These are phyloP conservation scores for Nidularia pulvinata DNA, from an alignment of 768 basidiomycete species.

Conservation along the genomic window DNA sequence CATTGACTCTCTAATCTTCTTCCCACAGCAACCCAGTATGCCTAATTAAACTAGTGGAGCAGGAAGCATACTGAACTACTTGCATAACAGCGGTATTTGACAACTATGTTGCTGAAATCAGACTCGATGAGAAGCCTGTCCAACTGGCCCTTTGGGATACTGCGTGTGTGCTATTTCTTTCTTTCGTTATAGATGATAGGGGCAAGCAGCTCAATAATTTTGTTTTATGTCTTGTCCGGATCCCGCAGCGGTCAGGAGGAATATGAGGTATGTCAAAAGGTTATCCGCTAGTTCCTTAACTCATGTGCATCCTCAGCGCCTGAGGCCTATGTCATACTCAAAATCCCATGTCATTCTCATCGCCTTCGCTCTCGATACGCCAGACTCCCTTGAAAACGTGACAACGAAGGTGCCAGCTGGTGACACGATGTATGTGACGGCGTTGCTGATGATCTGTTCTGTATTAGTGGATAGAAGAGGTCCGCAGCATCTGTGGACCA, in stretches of 20 bases:
- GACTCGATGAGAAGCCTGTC: constrained; percentile 96
- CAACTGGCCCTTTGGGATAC: constrained; percentile 99
- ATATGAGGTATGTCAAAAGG: constrained; percentile 70
- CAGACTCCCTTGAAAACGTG: constrained; percentile 97
- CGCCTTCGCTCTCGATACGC: constrained; percentile 94
- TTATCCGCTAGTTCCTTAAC: not conserved
- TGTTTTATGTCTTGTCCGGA: constrained; percentile 3
- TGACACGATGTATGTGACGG: not conserved
- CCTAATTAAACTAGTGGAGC: constrained; percentile 9
- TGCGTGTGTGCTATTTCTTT: constrained; percentile 63
- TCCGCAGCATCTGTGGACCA: constrained; percentile 93
- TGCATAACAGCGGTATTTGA: constrained; percentile 85
- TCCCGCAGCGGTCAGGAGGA: constrained; percentile 90
- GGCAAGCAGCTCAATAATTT: not conserved
- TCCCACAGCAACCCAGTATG: constrained; percentile 59
- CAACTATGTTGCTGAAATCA: constrained; percentile 98
- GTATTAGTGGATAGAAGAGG: constrained; percentile 95
- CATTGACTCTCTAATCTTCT: constrained; percentile 5
- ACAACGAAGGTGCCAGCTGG: constrained; percentile 69
- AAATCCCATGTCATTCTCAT: constrained; percentile 99
- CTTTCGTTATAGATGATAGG: not conserved
- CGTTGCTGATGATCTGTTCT: not conserved
- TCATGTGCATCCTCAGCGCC: constrained; percentile 48
- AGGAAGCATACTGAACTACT: constrained; percentile 10
- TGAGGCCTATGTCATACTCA: constrained; percentile 96